phyloP scores from a whole-genome alignment of 1,284 basidiomycete species.

The Flammula alnicola region DNA sequence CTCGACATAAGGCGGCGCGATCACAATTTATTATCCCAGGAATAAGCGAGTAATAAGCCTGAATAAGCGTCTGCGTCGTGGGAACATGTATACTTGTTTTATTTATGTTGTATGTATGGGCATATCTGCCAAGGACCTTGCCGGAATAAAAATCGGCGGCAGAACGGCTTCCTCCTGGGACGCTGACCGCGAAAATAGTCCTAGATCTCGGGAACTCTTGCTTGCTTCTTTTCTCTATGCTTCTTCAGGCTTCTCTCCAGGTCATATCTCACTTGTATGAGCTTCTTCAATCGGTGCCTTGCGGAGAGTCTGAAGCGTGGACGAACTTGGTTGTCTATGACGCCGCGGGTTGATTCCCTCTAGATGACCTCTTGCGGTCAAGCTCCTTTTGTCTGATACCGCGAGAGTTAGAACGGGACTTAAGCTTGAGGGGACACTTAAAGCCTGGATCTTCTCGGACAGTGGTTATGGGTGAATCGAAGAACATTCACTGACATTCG shows the following conservation, averaged over 20 bases:
- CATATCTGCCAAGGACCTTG: too few relatives aligned
- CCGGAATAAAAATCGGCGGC: slow-evolving; percentile 18
- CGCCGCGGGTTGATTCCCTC: slow-evolving; percentile 18
- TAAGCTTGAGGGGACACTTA: background rate
- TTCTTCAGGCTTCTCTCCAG: slow-evolving; percentile 18
- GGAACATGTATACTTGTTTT: too few relatives aligned
- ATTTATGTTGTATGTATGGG: too few relatives aligned
- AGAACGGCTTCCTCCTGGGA: slow-evolving; percentile 16
- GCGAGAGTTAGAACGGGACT: slow-evolving; percentile 8
- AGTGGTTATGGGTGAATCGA: too few relatives aligned
- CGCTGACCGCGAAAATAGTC: slow-evolving; percentile 14
- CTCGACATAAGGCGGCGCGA: too few relatives aligned
- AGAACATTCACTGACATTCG: background rate
- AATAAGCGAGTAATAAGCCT: too few relatives aligned
- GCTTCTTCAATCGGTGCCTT: slow-evolving; percentile 27
- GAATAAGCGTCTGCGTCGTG: too few relatives aligned
- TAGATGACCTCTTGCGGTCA: background rate
- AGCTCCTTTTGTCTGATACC: slow-evolving; percentile 7
- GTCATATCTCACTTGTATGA: slow-evolving; percentile 20
- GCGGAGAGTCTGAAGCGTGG: slow-evolving; percentile 12
- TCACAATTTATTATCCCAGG: too few relatives aligned
- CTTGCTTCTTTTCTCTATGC: slow-evolving; percentile 10
- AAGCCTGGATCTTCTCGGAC: background rate
- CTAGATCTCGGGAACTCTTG: slow-evolving; percentile 22
- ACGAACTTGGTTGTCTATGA: slow-evolving; percentile 19